Percentiles rank a stretch among this genome's conserved stretches.
Conservation (phyloP, 225 moss, liverwort and hornwort species). For the Asterella californica region DNA sequence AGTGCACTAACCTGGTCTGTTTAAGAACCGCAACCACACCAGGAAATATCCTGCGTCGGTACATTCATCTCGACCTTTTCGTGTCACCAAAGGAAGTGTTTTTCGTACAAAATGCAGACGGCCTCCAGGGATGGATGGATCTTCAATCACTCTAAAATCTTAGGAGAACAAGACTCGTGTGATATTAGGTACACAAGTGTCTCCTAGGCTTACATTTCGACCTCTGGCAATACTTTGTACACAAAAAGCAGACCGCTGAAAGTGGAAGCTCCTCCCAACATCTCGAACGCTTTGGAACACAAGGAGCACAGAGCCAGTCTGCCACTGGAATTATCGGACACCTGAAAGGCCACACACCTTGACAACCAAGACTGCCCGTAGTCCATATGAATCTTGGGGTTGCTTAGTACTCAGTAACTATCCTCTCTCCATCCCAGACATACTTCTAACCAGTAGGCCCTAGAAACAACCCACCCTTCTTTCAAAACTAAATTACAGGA, state of each 20-base stretch:
- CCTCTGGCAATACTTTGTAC: conserved; percentile 21
- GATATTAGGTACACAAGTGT: neutral
- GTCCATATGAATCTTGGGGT: conserved; percentile 8
- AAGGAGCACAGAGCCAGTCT: neutral
- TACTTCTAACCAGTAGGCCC: neutral
- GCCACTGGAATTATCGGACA: neutral
- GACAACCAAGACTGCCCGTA: conserved; percentile 8
- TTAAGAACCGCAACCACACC: neutral
- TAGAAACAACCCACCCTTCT: conserved; percentile 6
- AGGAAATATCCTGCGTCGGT: neutral
- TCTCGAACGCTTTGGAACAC: neutral
- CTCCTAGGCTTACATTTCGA: conserved; percentile 13
- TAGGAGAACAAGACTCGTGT: neutral
- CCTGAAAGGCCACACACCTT: conserved; percentile 7
- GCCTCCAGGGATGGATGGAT: neutral
- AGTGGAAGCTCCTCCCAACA: conserved; percentile 9
- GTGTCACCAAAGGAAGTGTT: neutral
- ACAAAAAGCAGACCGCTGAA: conserved; percentile 4
- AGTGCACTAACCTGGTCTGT: neutral
- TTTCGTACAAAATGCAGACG: conserved; percentile 1
- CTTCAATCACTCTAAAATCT: conserved; percentile 4
- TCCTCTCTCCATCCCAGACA: neutral
- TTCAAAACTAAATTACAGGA: conserved; percentile 12
- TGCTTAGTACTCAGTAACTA: conserved; percentile 4
- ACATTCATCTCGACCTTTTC: neutral